Evolutionary conservation across 371 early-diverging fungal genomes (phyloP), one percentile per base, ranked within the genome.

Genomic region (Coemansia sp.): DNA sequence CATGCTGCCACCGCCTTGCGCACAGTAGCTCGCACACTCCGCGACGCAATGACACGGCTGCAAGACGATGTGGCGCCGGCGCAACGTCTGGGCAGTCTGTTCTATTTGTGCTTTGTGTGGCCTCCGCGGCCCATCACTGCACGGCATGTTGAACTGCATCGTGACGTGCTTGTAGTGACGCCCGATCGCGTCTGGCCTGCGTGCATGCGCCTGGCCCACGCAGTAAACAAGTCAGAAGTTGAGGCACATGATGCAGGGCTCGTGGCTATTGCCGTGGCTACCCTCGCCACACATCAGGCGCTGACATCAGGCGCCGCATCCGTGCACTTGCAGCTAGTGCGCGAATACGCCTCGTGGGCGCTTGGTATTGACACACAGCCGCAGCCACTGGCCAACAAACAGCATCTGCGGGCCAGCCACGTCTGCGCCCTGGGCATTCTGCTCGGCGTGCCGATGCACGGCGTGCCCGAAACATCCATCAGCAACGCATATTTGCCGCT

Each of bases 91-190:
- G 28, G 69, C 25, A 68, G 69, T 48, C 61, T 72, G 57, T 72
- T 54, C 39, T 72, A 72, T 20, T 60, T 72, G 48, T 56, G 72
- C 61, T 72, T 72, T 69, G 72, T 72, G 6, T 72, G 72, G 72
- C 72, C 72, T 18, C 72, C 72, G 21, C 58, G 69, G 2, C 72
- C 72, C 9, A 72, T 72, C 42, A 11, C 48, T 0, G 60, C 58
- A 39, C 69, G 72, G 14, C 69, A 68, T 21, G 39, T 72, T 12
- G 72, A 72, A 51, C 69, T 72, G 2, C 72, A 72, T 12, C 26
- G 30, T 11, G 44, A 42, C 2, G 56, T 73, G 26, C 64, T 73
- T 52, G 37, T 37, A 7, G 73, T 73, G 57, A 73, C 73, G 23
- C 73, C 73, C 11, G 73, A 73, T 20, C 73, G 69, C 12, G 69